phyloP scores from a whole-genome alignment of 2,329 filamentous ascomycete genomes.

The Fusarium vanettenii region DNA sequence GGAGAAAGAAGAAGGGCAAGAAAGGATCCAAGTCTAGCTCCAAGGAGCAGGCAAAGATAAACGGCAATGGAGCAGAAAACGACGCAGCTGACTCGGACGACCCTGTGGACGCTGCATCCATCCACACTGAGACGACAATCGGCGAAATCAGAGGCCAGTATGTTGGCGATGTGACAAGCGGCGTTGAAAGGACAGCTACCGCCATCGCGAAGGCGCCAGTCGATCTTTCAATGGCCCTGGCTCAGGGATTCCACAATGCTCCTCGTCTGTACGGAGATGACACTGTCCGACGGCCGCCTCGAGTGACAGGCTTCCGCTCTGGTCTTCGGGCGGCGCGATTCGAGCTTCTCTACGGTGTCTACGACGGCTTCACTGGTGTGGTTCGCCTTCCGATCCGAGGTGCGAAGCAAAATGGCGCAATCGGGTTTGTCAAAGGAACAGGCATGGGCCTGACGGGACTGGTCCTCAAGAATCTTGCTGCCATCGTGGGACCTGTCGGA shows the following conservation, averaged over 20 bases:
- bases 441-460: constrained; percentile 74
- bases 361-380: constrained; percentile 73
- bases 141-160: constrained; percentile 51
- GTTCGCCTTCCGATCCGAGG: constrained; percentile 69
- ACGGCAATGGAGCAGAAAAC: neutral
- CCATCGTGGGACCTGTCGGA: constrained; percentile 68
- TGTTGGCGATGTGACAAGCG: constrained; percentile 62
- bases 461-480: constrained; percentile 73
- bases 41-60: constrained; percentile 1
- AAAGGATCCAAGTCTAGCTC: constrained; percentile 4
- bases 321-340: constrained; percentile 70
- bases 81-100: constrained; percentile 7
- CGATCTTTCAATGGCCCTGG: constrained; percentile 69
- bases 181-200: constrained; percentile 61
- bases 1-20: constrained; percentile 41
- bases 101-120: constrained; percentile 8
- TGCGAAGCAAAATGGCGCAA: constrained; percentile 63
- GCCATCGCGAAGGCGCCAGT: constrained; percentile 69
- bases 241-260: constrained; percentile 78
- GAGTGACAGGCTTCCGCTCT: constrained; percentile 73
- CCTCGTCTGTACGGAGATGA: constrained; percentile 77
- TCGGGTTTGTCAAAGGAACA: constrained; percentile 63
- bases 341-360: constrained; percentile 72
- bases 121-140: constrained; percentile 31
- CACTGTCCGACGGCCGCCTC: constrained; percentile 71